Conservation (phyloP, 2,329 filamentous ascomycete genomes). For the Xylariaceae sp. region DNA sequence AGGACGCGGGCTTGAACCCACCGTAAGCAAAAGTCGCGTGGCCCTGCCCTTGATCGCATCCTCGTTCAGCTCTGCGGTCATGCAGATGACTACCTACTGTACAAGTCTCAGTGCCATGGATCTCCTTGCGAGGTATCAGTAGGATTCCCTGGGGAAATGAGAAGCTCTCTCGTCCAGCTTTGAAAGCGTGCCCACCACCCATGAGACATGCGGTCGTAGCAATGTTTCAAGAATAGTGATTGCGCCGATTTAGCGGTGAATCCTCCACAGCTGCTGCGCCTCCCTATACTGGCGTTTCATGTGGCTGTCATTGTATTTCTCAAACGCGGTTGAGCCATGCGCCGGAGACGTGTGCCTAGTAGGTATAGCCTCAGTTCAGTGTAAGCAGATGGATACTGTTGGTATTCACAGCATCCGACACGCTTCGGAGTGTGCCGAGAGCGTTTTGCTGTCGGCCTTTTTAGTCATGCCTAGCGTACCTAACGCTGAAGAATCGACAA, state of each 20-base stretch:
- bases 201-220: background rate
- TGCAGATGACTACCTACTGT: no score
- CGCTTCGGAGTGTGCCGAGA: no score
- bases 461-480: background rate
- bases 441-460: no score
- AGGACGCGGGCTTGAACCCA: slow-evolving; percentile 2
- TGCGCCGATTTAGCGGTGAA: slow-evolving; percentile 14
- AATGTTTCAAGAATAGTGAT: slow-evolving; percentile 18
- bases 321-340: slow-evolving; percentile 4
- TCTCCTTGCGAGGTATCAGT: slow-evolving; percentile 1
- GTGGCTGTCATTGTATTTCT: slow-evolving; percentile 3
- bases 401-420: no score
- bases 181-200: slow-evolving; percentile 7
- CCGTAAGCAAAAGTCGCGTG: slow-evolving; percentile 24
- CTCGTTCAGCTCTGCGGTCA: slow-evolving; percentile 2
- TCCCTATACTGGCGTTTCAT: slow-evolving; percentile 20
- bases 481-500: no score
- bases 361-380: no score
- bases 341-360: background rate
- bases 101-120: no score
- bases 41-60: slow-evolving; percentile 13
- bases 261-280: slow-evolving; percentile 16
- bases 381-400: no score
- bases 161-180: background rate
- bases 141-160: slow-evolving; percentile 20